A percentile compares a stretch with the other conserved stretches of the same genome.
Conservation (phyloP, 768 basidiomycete species). For the Heimioporus sp. region DNA sequence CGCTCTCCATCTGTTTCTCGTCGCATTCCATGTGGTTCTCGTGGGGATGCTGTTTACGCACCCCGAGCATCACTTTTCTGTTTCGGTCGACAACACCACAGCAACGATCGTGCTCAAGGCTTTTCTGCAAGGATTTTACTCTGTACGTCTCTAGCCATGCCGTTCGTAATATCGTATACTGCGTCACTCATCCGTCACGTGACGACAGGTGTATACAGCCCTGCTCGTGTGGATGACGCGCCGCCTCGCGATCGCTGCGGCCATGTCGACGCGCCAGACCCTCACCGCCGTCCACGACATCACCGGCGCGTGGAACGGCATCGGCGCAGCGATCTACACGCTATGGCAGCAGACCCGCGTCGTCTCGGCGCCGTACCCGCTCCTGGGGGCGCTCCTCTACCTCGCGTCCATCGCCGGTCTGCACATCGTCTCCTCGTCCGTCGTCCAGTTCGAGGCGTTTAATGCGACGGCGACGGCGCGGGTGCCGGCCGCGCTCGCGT, state of each 20-base stretch:
- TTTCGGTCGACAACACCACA: background rate
- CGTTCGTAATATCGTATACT: no score
- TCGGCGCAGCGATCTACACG: conserved; percentile 17
- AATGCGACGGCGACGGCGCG: background rate
- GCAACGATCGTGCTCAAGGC: background rate
- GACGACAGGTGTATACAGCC: conserved; percentile 14
- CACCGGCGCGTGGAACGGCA: conserved; percentile 18
- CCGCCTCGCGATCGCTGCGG: conserved; percentile 9
- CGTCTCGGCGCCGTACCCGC: background rate
- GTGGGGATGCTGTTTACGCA: background rate
- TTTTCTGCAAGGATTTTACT: conserved; percentile 4
- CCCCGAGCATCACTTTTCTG: conserved; percentile 1
- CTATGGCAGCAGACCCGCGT: conserved; percentile 22
- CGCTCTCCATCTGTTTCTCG: background rate
- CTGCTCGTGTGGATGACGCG: conserved; percentile 13
- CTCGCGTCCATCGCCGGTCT: conserved; percentile 15
- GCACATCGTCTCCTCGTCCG: conserved; percentile 23
- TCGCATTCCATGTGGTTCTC: background rate
- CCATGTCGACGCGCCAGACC: conserved; percentile 6
- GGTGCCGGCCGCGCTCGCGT: background rate
- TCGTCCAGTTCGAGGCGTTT: conserved; percentile 19
- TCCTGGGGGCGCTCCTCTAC: conserved; percentile 11
- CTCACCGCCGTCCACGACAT: conserved; percentile 22
- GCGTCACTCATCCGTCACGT: background rate
- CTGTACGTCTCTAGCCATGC: background rate